phyloP scores from a whole-genome alignment of 2,329 filamentous ascomycete species.

The Neocatenulostroma microsporum region DNA sequence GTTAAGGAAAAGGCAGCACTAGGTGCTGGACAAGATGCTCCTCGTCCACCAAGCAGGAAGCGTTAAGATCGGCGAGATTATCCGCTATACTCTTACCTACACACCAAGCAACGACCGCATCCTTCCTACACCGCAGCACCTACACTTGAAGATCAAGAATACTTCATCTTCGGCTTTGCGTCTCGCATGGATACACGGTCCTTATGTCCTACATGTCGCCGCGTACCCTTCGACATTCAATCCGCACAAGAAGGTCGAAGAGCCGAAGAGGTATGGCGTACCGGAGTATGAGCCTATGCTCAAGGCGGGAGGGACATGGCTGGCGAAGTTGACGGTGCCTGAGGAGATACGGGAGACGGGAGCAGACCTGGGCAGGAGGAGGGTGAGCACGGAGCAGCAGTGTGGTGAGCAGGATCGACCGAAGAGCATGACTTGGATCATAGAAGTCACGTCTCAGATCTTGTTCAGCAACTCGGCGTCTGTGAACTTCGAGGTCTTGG shows the following conservation, averaged over 20 bases:
- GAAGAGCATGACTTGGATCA: slow-evolving; percentile 71
- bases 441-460: slow-evolving; percentile 87
- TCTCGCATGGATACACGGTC: slow-evolving; percentile 92
- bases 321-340: slow-evolving; percentile 70
- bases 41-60: slow-evolving; percentile 83
- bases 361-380: slow-evolving; percentile 27
- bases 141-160: slow-evolving; percentile 86
- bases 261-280: slow-evolving; percentile 50
- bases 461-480: slow-evolving; percentile 85
- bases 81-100: slow-evolving; percentile 86
- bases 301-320: slow-evolving; percentile 86
- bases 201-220: slow-evolving; percentile 81
- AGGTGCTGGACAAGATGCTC: slow-evolving; percentile 64
- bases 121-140: slow-evolving; percentile 69
- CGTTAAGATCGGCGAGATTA: slow-evolving; percentile 89
- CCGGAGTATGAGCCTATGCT: slow-evolving; percentile 95
- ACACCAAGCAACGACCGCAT: slow-evolving; percentile 83
- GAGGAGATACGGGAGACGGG: slow-evolving; percentile 65
- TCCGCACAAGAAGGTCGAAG: slow-evolving; percentile 68
- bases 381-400: slow-evolving; percentile 33
- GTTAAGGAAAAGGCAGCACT: no score
- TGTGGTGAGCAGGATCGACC: no score
- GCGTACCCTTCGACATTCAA: slow-evolving; percentile 78
- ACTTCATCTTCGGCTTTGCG: slow-evolving; percentile 82
- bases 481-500: slow-evolving; percentile 77